phyloP scores from a whole-genome alignment of 2,329 filamentous ascomycete genomes.

The Aureobasidium namibiae region DNA sequence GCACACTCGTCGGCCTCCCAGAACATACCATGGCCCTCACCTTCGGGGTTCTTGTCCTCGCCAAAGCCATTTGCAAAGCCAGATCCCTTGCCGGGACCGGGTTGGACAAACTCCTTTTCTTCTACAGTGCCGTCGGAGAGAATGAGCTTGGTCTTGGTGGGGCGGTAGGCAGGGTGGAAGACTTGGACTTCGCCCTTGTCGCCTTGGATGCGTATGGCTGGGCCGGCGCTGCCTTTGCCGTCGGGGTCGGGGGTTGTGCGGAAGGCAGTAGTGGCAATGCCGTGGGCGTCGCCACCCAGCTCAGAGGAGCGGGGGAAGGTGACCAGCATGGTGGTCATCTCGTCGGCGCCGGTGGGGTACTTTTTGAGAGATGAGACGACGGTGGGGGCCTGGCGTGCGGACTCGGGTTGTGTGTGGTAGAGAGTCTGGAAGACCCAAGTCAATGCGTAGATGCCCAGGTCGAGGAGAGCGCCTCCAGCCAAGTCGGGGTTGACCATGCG shows the following conservation, averaged over 20 bases:
- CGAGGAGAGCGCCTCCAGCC: slow-evolving; percentile 73
- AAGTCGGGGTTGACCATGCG: slow-evolving; percentile 79
- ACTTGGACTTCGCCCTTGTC: slow-evolving; percentile 77
- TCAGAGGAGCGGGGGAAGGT: slow-evolving; percentile 54
- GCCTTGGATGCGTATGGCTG: slow-evolving; percentile 72
- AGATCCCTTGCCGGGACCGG: slow-evolving; percentile 39
- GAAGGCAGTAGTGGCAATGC: slow-evolving; percentile 54
- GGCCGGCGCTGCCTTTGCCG: slow-evolving; percentile 49
- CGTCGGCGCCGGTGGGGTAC: slow-evolving; percentile 67
- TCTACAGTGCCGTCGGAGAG: slow-evolving; percentile 38
- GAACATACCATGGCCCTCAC: slow-evolving; percentile 73
- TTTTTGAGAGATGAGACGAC: slow-evolving; percentile 63
- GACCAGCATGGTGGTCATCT: slow-evolving; percentile 68
- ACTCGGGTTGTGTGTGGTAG: slow-evolving; percentile 64
- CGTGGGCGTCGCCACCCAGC: slow-evolving; percentile 53
- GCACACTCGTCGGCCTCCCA: slow-evolving; percentile 79
- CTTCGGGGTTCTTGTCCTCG: slow-evolving; percentile 38
- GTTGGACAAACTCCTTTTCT: slow-evolving; percentile 38
- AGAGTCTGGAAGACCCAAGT: slow-evolving; percentile 88
- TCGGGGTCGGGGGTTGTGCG: slow-evolving; percentile 56
- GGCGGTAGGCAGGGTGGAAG: slow-evolving; percentile 61
- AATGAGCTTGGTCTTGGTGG: slow-evolving; percentile 37
- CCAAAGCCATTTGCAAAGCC: slow-evolving; percentile 42
- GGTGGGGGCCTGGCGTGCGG: slow-evolving; percentile 57
- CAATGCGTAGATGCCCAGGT: slow-evolving; percentile 80